A percentile compares a stretch with the other conserved stretches of the same genome.
These are phyloP conservation scores for Komagataella mondaviorum DNA, from an alignment of 805 yeast genomes.

Conservation along the genomic window DNA sequence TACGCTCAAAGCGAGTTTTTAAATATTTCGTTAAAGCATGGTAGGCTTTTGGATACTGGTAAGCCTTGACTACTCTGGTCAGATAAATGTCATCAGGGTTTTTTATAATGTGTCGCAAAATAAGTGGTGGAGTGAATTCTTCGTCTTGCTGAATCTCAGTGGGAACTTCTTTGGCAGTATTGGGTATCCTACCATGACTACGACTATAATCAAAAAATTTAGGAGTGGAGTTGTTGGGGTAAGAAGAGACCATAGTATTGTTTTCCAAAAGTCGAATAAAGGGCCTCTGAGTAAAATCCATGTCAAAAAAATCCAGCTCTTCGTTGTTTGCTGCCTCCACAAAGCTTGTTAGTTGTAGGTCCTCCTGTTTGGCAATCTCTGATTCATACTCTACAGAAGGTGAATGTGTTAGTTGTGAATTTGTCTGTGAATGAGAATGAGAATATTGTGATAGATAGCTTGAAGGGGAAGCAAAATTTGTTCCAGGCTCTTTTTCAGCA, in stretches of 20 bases:
- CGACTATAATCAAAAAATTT: conserved; percentile 34
- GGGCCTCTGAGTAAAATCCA: conserved; percentile 16
- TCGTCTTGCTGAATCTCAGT: conserved; percentile 21
- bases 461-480: neutral
- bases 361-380: conserved; percentile 25
- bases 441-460: neutral
- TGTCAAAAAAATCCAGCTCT: conserved; percentile 11
- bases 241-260: conserved; percentile 17
- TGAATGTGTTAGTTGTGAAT: neutral
- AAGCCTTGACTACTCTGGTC: conserved; percentile 28
- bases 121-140: conserved; percentile 43
- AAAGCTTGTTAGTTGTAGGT: conserved; percentile 24
- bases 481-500: neutral
- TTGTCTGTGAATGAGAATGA: neutral
- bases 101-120: conserved; percentile 42
- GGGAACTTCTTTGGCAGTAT: conserved; percentile 30
- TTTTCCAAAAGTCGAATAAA: conserved; percentile 15
- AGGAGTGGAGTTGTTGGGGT: conserved; percentile 18
- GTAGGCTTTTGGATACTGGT: conserved; percentile 50
- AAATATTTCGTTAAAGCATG: conserved; percentile 46
- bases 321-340: neutral
- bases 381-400: conserved; percentile 15
- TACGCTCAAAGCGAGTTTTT: conserved; percentile 31
- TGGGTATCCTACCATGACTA: conserved; percentile 37
- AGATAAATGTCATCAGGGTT: conserved; percentile 34